Conservation (phyloP, 768 basidiomycete genomes). For the Pleurotus djamor region DNA sequence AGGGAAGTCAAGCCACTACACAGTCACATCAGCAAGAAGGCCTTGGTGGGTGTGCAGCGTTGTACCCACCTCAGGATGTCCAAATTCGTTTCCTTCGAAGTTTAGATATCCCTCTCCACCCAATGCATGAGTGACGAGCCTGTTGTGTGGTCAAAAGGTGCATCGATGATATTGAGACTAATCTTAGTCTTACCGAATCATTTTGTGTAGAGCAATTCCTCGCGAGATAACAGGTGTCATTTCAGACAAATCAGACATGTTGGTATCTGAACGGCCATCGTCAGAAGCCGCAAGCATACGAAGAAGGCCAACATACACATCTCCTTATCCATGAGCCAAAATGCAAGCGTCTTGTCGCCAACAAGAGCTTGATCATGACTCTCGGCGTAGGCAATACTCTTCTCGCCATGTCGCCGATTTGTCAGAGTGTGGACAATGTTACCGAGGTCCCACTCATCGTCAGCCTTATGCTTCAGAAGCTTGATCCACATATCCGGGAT, state of each 20-base stretch:
- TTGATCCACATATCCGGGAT: slow-evolving; percentile 99
- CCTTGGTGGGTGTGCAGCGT: not conserved
- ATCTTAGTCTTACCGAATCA: slow-evolving; percentile 73
- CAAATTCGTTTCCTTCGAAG: slow-evolving; percentile 98
- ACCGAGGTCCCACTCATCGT: slow-evolving; percentile 86
- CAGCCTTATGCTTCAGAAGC: slow-evolving; percentile 86
- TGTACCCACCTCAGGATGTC: slow-evolving; percentile 85
- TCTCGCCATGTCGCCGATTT: slow-evolving; percentile 88
- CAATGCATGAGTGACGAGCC: slow-evolving; percentile 85
- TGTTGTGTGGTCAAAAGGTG: slow-evolving; percentile 21
- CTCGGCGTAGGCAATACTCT: slow-evolving; percentile 91
- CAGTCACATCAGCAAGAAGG: slow-evolving; percentile 5
- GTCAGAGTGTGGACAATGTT: slow-evolving; percentile 88
- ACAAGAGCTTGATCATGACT: slow-evolving; percentile 98
- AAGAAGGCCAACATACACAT: slow-evolving; percentile 88
- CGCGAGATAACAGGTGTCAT: slow-evolving; percentile 86
- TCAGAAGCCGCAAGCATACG: not conserved
- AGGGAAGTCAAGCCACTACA: slow-evolving; percentile 97
- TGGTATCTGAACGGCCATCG: slow-evolving; percentile 56
- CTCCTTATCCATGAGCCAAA: slow-evolving; percentile 99
- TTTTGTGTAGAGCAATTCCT: slow-evolving; percentile 92
- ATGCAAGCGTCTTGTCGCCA: slow-evolving; percentile 97
- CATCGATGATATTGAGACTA: not conserved
- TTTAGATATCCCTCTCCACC: slow-evolving; percentile 98
- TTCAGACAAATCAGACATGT: slow-evolving; percentile 88